Conservation (phyloP, 257 asterid species). For the Fraxinus quadrangulata region DNA sequence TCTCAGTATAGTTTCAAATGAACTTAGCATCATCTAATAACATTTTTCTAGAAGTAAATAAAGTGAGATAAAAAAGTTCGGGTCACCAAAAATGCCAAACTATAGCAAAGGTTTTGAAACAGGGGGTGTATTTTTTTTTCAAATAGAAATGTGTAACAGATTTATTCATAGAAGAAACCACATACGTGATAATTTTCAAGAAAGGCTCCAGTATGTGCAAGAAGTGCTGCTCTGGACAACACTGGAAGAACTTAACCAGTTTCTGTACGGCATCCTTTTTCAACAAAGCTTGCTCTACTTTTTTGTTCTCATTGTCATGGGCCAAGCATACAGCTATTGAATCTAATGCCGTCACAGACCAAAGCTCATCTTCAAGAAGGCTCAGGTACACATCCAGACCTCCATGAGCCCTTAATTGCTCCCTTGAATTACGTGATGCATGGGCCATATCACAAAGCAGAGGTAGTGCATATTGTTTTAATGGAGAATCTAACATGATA, state of each 20-base stretch:
- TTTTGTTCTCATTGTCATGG: constrained; percentile 85
- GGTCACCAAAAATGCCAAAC: neutral
- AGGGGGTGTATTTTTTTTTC: neutral
- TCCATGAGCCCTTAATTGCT: constrained; percentile 98
- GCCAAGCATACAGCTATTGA: constrained; percentile 98
- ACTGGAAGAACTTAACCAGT: constrained; percentile 85
- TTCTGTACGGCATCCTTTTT: constrained; percentile 89
- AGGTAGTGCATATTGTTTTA: constrained; percentile 89
- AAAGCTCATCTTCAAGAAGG: constrained; percentile 87
- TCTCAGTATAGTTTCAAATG: neutral
- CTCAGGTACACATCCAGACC: constrained; percentile 92
- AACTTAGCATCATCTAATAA: neutral
- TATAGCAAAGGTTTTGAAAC: neutral
- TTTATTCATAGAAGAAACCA: constrained; percentile 18
- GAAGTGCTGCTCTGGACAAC: constrained; percentile 94
- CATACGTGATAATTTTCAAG: constrained; percentile 96
- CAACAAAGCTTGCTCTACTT: constrained; percentile 91
- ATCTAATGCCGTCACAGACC: constrained; percentile 98
- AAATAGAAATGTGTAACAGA: neutral
- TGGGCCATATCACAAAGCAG: constrained; percentile 98
- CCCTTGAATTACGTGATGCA: constrained; percentile 96
- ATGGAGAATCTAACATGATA: constrained; percentile 87
- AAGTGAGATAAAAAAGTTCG: neutral
- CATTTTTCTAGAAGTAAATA: neutral
- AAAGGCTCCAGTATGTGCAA: constrained; percentile 94